Evolutionary conservation across 129 eudicot genomes (phyloP), one percentile per base, ranked within the genome.

Genomic region (Helichrysum umbraculigerum): DNA sequence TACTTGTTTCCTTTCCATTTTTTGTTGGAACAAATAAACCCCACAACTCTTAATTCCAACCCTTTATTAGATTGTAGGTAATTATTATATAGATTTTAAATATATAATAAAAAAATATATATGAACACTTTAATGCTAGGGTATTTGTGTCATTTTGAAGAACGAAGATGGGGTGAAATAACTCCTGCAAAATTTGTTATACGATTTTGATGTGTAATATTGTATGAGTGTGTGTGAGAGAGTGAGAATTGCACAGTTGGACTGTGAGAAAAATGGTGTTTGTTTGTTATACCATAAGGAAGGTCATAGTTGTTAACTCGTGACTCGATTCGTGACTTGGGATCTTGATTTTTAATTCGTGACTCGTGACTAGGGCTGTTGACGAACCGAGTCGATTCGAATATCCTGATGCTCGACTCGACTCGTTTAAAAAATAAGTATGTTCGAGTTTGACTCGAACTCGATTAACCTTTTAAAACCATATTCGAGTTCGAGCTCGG

Each of bases 1-100:
- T n/a, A n/a, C 84, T 21, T 88, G 91, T 35, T 83, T 88, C 69
- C 66, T 83, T 79, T 91, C 91, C 96, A 86, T 91, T 66, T 41
- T 57, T 39, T 51, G 69, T 66, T 19, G 50, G 12, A 62, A 62
- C 34, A 15, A 62, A 60, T 35, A 73, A 50, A 34, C 39, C 28
- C 68, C 44, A 57, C 15, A 28, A 28, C 54, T 35, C 81, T 47
- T 25, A 61, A n/a, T 21, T 68, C 11, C 35, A 5, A 61, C 44
- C 25, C 39, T 47, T 25, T 47, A 47, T 14, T 47, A 14, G 54
- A 47, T 47, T 47, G 54, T 47, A 1, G n/a, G 54, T 47, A 25
- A 3, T 8, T 15, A 34, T 25, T 25, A 25, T 25, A 25, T 14
- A 66, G 21, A 34, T 66, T 20, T 15, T 11, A 11, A 44, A 47